Conservation (phyloP, 495 filamentous ascomycete species). For the Hypoxylon intermedium region DNA sequence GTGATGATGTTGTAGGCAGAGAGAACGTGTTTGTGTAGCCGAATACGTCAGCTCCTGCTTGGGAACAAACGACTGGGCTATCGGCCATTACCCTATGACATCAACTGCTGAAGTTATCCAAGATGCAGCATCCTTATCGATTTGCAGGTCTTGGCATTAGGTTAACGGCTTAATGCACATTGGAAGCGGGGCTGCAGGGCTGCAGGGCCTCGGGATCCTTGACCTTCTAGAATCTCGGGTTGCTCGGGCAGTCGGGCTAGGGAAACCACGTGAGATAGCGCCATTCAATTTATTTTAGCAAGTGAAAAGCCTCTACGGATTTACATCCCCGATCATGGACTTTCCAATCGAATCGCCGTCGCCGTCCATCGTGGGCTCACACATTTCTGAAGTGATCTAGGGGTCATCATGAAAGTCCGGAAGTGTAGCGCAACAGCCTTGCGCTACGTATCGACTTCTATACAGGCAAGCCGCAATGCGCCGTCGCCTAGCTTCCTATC, state of each 20-base stretch:
- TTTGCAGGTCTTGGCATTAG: too few relatives aligned
- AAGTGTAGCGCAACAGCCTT: constrained; percentile 16
- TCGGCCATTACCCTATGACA: background rate
- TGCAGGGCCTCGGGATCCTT: too few relatives aligned
- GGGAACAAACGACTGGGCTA: background rate
- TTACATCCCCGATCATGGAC: constrained; percentile 11
- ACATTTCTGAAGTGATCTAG: background rate
- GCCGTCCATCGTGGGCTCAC: constrained; percentile 4
- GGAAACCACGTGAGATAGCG: background rate
- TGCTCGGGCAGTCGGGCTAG: too few relatives aligned
- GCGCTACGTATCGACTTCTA: constrained; percentile 30
- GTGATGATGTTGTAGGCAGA: too few relatives aligned
- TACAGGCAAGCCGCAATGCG: constrained; percentile 11
- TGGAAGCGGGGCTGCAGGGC: too few relatives aligned
- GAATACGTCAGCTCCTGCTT: background rate
- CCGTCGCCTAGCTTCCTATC: constrained; percentile 3
- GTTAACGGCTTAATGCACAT: too few relatives aligned
- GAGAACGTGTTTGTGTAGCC: too few relatives aligned
- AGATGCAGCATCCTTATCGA: too few relatives aligned
- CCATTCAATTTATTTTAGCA: background rate
- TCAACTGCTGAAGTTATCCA: background rate
- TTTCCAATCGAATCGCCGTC: constrained; percentile 4
- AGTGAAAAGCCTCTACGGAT: background rate
- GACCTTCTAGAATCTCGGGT: too few relatives aligned
- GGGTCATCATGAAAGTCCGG: constrained; percentile 25